Evolutionary conservation across 2,329 filamentous ascomycete species (phyloP).

Genomic region (Aspergillus novoparasiticus): DNA sequence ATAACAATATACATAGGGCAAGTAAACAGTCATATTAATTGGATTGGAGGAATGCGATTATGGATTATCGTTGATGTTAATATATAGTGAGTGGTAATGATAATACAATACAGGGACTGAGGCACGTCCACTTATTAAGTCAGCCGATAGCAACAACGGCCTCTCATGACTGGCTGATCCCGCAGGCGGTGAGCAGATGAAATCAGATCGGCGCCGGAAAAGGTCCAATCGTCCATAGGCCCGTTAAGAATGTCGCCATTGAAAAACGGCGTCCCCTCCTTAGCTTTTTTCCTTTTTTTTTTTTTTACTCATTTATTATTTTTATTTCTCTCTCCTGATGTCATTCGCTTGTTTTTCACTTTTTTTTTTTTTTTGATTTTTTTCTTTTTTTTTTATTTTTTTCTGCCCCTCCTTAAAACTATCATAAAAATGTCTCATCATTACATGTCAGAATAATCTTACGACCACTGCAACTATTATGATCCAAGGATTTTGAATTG

Average conservation of each 20-base stretch:
- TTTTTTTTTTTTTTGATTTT: conserved; percentile 8
- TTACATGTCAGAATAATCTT: neutral
- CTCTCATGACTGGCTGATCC: neutral
- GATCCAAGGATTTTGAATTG: neutral
- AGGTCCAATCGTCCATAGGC: conserved; percentile 1
- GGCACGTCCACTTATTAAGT: neutral
- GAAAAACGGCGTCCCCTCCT: conserved; percentile 1
- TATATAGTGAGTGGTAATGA: neutral
- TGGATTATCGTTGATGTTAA: neutral
- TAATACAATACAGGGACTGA: neutral
- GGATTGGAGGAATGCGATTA: too few species aligned
- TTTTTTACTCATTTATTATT: too few species aligned
- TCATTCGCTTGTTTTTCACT: too few species aligned
- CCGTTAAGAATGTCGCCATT: conserved; percentile 1
- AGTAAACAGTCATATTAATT: too few species aligned
- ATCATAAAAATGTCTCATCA: neutral
- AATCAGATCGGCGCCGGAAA: conserved; percentile 7
- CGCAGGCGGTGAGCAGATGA: neutral
- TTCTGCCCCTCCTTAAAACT: neutral
- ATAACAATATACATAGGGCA: too few species aligned
- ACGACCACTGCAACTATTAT: neutral
- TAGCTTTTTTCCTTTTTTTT: conserved; percentile 4
- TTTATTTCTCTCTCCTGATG: too few species aligned
- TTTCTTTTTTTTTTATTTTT: conserved; percentile 6
- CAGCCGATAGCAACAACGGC: neutral